A percentile compares a stretch with the other conserved stretches of the same genome.
phyloP scores from a whole-genome alignment of 1,284 basidiomycete genomes.

The Cryptococcus depauperatus region DNA sequence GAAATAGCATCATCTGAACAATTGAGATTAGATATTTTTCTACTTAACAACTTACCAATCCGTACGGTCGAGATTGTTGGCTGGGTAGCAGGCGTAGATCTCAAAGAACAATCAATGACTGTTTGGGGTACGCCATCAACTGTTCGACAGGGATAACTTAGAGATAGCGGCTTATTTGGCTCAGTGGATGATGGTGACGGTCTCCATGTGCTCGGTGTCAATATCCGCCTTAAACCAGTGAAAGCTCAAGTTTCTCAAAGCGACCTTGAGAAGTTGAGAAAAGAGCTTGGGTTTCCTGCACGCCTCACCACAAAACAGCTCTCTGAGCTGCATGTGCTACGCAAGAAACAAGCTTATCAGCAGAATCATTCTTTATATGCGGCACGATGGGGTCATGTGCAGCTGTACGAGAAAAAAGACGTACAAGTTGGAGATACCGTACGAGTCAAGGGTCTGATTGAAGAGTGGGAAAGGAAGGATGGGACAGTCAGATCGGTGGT shows the following conservation, averaged over 20 bases:
- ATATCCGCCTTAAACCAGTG: conserved; percentile 15
- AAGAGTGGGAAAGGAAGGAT: conserved; percentile 25
- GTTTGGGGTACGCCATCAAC: conserved; percentile 26
- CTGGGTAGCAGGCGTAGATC: conserved; percentile 37
- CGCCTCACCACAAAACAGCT: background rate
- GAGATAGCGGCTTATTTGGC: background rate
- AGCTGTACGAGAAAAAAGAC: conserved; percentile 26
- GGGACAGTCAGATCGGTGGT: conserved; percentile 25
- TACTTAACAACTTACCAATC: conserved; percentile 31
- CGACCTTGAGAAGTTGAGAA: background rate
- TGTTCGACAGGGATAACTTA: too few species aligned
- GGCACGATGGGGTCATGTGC: conserved; percentile 1
- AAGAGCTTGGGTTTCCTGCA: background rate
- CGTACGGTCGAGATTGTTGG: conserved; percentile 35
- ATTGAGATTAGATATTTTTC: too few species aligned
- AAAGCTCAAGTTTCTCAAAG: background rate
- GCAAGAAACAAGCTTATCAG: background rate
- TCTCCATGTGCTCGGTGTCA: conserved; percentile 18
- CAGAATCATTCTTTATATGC: too few species aligned
- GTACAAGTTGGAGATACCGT: conserved; percentile 36
- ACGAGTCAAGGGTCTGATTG: conserved; percentile 28
- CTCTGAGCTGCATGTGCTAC: background rate
- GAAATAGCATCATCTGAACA: too few species aligned
- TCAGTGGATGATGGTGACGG: conserved; percentile 41
- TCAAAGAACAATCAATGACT: conserved; percentile 26